These are phyloP conservation scores for Gonapodya sp. DNA, from an alignment of 192 early-diverging fungal genomes.

Conservation along the genomic window DNA sequence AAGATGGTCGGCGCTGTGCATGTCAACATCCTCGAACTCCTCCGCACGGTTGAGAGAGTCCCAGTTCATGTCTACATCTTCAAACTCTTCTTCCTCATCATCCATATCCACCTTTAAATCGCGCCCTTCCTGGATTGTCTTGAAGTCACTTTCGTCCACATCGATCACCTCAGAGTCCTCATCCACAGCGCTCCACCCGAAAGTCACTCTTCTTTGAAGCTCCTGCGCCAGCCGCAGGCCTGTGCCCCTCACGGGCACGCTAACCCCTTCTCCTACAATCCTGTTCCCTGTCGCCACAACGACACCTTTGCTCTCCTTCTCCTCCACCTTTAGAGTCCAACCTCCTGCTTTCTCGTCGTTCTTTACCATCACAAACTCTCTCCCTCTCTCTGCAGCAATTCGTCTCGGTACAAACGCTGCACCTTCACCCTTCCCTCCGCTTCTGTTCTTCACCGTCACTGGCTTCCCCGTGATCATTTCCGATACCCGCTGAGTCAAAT, in stretches of 20 bases:
- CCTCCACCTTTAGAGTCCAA: slow-evolving; percentile 40
- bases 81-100: slow-evolving; percentile 44
- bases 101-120: slow-evolving; percentile 15
- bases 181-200: not conserved
- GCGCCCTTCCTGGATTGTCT: slow-evolving; percentile 1
- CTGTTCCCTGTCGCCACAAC: slow-evolving; percentile 1
- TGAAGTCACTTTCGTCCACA: slow-evolving; percentile 16
- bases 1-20: not conserved
- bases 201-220: not conserved
- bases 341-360: slow-evolving; percentile 61
- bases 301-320: not conserved
- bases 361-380: slow-evolving; percentile 77
- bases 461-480: slow-evolving; percentile 19
- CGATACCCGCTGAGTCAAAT: slow-evolving; percentile 63
- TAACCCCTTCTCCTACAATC: slow-evolving; percentile 3
- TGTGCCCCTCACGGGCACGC: not conserved
- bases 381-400: slow-evolving; percentile 70
- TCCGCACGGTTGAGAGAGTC: not conserved
- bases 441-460: not conserved
- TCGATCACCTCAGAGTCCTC: not conserved
- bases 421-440: not conserved
- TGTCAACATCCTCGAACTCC: not conserved
- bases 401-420: slow-evolving; percentile 32
- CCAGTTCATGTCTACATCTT: slow-evolving; percentile 28
- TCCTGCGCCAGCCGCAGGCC: not conserved